These are phyloP conservation scores for Neopestalotiopsis clavispora DNA, from an alignment of 2,329 filamentous ascomycete genomes.

Conservation along the genomic window DNA sequence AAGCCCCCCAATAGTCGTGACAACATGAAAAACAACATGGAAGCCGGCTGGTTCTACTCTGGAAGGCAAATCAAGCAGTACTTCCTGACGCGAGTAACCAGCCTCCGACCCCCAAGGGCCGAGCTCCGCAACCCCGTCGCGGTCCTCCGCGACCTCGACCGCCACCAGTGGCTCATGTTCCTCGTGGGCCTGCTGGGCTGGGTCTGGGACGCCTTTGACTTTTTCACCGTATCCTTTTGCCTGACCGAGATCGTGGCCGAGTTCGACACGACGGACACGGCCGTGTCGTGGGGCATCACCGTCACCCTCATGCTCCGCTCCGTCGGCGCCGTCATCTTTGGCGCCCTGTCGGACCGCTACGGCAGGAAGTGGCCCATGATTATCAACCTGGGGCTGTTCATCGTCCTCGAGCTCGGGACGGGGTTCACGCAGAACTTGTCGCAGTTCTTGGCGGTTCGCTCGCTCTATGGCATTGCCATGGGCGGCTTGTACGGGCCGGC, in stretches of 20 bases:
- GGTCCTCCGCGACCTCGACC: conserved; percentile 32
- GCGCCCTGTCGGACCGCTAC: conserved; percentile 60
- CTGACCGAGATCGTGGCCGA: conserved; percentile 56
- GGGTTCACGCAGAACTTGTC: conserved; percentile 71
- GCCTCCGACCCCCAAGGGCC: conserved; percentile 36
- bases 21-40: conserved; percentile 27
- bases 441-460: conserved; percentile 76
- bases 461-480: conserved; percentile 82
- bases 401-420: conserved; percentile 72
- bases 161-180: conserved; percentile 37
- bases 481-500: conserved; percentile 81
- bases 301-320: conserved; percentile 64
- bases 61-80: conserved; percentile 37
- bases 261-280: conserved; percentile 58
- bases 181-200: conserved; percentile 28
- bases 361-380: conserved; percentile 76
- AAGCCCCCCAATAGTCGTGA: background rate
- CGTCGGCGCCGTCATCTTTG: conserved; percentile 58
- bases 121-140: conserved; percentile 31
- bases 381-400: conserved; percentile 74
- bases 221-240: conserved; percentile 68
- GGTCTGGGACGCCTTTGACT: conserved; percentile 70
- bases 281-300: conserved; percentile 69
- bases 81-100: conserved; percentile 37
- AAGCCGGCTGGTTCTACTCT: conserved; percentile 31